Base-by-base conservation (phyloP, 2,329 filamentous ascomycete genomes). In the Stagonosporopsis vannaccii region DNA sequence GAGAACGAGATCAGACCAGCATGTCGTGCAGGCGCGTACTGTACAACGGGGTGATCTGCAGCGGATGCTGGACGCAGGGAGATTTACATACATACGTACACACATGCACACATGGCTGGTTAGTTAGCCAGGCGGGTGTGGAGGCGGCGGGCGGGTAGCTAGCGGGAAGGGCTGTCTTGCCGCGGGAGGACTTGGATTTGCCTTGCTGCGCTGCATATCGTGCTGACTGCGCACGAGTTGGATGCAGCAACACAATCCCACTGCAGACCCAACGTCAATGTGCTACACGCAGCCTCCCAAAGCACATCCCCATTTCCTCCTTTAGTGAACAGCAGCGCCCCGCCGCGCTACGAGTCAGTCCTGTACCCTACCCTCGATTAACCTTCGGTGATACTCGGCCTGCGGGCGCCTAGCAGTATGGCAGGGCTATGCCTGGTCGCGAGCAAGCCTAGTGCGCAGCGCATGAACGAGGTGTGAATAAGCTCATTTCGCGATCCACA, bases 381-480 rank as follows among this genome's bases (percentile, higher is more conserved):
- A 32, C 30, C 13, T 32, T 52, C 49, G 41, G 49, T 45, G 19
- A 44, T 33, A 9, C 17, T 47, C 44, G 37, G 44, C 30, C 13
- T 12, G 19, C 2, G n/a, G 12, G 17, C 13, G 4, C 12, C 2
- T 19, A 3, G 12, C 43, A 35, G 4, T 8, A 1, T 19, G 6
- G 12, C 43, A 35, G 19, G 43, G 37, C n/a, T 30, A 15, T 39
- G 17, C 32, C 23, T 4, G 45, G 6, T 15, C 2, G 4, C 2
- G 4, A 6, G 12, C 2, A 0, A 2, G 6, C 5, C 28, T 51
- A 51, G 41, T 6, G 41, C 15, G 17, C 6, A 3, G 1, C 22
- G 53, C 53, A 56, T 56, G 41, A 51, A 56, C 12, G 53, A 56
- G 41, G 41, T 51, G 42, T 23, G 32, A 50, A 46, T 42, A 56